Base-by-base conservation (phyloP, 345 rosid genomes). In the Pugionium dolabratum region DNA sequence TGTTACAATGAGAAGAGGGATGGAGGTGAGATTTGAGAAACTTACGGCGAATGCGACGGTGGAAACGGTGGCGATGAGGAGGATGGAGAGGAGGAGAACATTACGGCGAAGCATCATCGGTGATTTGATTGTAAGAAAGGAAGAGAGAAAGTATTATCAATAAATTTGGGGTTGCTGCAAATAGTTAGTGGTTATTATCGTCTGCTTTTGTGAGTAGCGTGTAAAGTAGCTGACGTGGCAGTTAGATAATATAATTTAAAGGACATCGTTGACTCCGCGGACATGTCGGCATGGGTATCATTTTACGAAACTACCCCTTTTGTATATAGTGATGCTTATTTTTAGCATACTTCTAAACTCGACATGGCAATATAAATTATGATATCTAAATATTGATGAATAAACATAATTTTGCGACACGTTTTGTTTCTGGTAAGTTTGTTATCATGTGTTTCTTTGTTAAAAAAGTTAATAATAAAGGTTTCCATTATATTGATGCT, bases 41-140 rank as follows among this genome's bases (percentile, higher is more conserved):
- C 58, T 65, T 72, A 72, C 72, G 54, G 76, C 47, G 4, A 59
- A 64, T 29, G 65, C 51, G 40, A 72, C 51, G 34, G 66, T 50
- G 61, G 67, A 18, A 18, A 18, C 18, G 18, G 18, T 18, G 18
- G 18, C 59, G 67, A 49, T 10, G 35, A 73, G 56, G 62, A 73
- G 71, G 66, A 66, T n/a, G 18, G 73, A 59, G 63, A 67, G 57
- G 58, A 74, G 54, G 55, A 67, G 64, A 11, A 52, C 54, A 36
- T 72, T 71, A 59, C 56, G 55, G 71, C 66, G 55, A 72, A 62
- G 8, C 76, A 66, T 64, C 28, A 7, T 71, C 9, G 7, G 42
- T 44, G 45, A 44, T 71, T 42, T 66, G 25, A 62, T 48, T 28
- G 39, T 55, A 37, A 45, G 9, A 45, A 18, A 18, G 18, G 18